Evolutionary conservation across 176 grass and related monocot genomes (phyloP).

Genomic region (Aegilops umbellulata): DNA sequence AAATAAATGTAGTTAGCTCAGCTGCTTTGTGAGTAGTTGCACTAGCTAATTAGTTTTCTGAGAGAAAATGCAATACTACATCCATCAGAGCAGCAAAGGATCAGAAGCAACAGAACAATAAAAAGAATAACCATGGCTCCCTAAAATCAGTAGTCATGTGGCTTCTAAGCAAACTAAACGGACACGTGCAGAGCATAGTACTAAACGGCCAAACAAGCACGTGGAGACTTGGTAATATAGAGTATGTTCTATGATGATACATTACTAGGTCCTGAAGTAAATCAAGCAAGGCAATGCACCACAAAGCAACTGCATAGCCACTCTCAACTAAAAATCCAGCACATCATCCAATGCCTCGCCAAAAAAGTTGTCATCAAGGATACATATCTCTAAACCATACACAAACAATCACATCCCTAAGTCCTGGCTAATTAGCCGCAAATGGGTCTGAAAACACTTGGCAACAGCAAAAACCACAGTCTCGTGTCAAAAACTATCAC

Average conservation of each 20-base stretch:
- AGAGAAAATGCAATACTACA: background rate
- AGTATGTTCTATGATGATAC: background rate
- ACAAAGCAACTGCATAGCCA: background rate
- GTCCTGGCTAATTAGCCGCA: background rate
- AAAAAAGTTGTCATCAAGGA: background rate
- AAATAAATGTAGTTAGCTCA: constrained; percentile 10
- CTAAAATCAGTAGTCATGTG: background rate
- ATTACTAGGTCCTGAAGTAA: background rate
- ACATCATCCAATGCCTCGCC: background rate
- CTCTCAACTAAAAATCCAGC: background rate
- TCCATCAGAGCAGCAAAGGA: background rate
- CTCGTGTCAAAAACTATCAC: background rate
- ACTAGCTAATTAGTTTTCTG: background rate
- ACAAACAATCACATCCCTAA: background rate
- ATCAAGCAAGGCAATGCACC: background rate
- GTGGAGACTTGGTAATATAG: background rate
- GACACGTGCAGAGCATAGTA: no score
- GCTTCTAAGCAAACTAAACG: background rate
- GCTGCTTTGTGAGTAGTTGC: background rate
- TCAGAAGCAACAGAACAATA: background rate
- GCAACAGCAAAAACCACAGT: background rate
- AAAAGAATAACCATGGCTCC: background rate
- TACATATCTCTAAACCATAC: background rate
- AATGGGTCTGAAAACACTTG: background rate
- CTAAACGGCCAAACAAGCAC: background rate